phyloP scores from a whole-genome alignment of 116 monocot genomes.

The Papilionanthe hybrid region DNA sequence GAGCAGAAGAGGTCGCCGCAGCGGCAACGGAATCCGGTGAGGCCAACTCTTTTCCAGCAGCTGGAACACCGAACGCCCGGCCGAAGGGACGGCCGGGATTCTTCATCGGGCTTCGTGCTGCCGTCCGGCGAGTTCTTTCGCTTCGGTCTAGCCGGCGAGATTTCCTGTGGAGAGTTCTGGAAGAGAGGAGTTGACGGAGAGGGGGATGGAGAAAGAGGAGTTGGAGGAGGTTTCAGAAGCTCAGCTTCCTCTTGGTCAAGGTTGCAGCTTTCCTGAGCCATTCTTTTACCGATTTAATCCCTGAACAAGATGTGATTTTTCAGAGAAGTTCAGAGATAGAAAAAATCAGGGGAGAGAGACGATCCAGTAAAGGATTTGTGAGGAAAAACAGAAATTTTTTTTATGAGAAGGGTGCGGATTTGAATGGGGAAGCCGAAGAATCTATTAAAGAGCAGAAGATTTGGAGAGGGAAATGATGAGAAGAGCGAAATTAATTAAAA shows the following conservation, averaged over 20 bases:
- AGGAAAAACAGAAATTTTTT: not conserved
- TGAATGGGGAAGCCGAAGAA: not conserved
- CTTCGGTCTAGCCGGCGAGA: not conserved
- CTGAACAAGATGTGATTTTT: not conserved
- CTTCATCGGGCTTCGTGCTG: not conserved
- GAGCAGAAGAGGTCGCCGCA: conserved; percentile 18
- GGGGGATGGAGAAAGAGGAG: not conserved
- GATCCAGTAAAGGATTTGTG: not conserved
- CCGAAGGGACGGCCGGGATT: not conserved
- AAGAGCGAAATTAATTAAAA: too few relatives aligned
- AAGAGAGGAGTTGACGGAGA: not conserved
- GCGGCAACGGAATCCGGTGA: conserved; percentile 14
- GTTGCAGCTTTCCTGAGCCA: conserved; percentile 10
- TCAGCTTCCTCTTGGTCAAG: conserved; percentile 12
- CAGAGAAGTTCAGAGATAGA: not conserved
- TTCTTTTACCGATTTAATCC: not conserved
- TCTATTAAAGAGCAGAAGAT: not conserved
- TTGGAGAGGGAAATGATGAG: not conserved
- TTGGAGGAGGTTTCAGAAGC: not conserved
- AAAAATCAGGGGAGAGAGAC: not conserved
- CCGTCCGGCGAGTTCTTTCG: not conserved
- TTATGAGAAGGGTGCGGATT: not conserved
- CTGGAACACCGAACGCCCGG: conserved; percentile 2
- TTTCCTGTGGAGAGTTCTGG: not conserved
- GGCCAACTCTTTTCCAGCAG: conserved; percentile 15